Evolutionary conservation across 495 filamentous ascomycete genomes (phyloP).

Genomic region (Aspergillus carlsbadensis): DNA sequence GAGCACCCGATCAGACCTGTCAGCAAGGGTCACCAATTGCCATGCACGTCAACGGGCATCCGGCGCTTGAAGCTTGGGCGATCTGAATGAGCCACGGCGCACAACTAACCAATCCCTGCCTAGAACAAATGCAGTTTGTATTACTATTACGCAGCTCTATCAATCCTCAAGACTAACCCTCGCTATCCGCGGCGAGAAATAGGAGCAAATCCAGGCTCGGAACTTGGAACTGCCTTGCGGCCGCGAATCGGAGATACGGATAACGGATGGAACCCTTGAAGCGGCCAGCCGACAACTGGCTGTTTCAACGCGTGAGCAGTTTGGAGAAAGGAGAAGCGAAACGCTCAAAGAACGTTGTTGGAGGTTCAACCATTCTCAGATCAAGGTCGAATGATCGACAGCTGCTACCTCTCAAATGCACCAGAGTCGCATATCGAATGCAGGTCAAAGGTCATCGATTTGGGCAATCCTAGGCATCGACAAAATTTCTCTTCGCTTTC

Average conservation of each 20-base stretch:
- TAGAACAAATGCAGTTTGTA: too few species aligned
- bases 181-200: background rate
- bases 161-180: background rate
- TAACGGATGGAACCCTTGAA: too few species aligned
- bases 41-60: slow-evolving; percentile 11
- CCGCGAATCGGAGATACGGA: background rate
- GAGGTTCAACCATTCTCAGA: background rate
- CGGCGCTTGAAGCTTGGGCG: slow-evolving; percentile 2
- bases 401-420: background rate
- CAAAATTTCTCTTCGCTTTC: background rate
- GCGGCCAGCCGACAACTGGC: background rate
- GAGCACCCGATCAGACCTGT: too few species aligned
- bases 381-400: slow-evolving; percentile 2
- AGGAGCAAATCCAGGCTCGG: too few species aligned
- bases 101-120: background rate
- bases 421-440: too few species aligned
- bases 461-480: too few species aligned
- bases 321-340: background rate
- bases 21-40: slow-evolving; percentile 1
- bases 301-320: background rate
- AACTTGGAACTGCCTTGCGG: too few species aligned
- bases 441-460: too few species aligned
- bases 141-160: background rate
- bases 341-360: background rate
- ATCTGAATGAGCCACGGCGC: background rate